Evolutionary conservation across 192 early-diverging fungal species (phyloP), one percentile per base, ranked within the genome.

Genomic region (Ambispora gerdemannii): DNA sequence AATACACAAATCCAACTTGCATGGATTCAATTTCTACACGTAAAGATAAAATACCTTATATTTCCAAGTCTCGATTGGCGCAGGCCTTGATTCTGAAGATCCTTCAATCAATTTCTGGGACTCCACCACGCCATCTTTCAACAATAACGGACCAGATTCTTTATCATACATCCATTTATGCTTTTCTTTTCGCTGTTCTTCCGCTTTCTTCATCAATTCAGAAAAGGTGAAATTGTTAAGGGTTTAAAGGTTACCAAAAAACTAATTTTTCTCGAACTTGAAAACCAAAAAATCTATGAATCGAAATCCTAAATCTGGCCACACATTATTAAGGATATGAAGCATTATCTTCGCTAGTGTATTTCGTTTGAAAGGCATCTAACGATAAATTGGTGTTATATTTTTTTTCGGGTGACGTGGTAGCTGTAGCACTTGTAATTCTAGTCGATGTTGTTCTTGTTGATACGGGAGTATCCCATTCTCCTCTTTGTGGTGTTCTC

Each of bases 311-410:
- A 38, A 30, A 58, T 25, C 22, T 11, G 22, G 13, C 11, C 4
- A 50, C 17, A 35, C 30, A 36, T 25, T 55, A 8, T n/a, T 3
- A 70, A 70, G 68, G 68, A 70, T 70, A 70, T 70, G 90, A 92
- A 19, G 88, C 86, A 75, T 93, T 92, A 79, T 92, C 92, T 71
- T 94, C 92, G 63, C 81, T 86, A 31, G 91, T 92, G 75, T 93
- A 91, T 27, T 75, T 74, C 3, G 81, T 55, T 72, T 92, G 92
- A 66, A 90, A 94, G 20, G 80, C 77, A 67, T 94, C 92, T 3
- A 94, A 77, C 2, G 83, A 83, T 2, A 91, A 52, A 31, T 75
- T 72, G 0, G 79, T 77, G 70, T 91, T 79, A 10, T 81, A 70
- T 32, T 64, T 63, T 25, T 73, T 67, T 25, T 76, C 55, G 3